These are phyloP conservation scores for Marvania coccoides DNA, from an alignment of 139 green algal species.

Conservation along the genomic window DNA sequence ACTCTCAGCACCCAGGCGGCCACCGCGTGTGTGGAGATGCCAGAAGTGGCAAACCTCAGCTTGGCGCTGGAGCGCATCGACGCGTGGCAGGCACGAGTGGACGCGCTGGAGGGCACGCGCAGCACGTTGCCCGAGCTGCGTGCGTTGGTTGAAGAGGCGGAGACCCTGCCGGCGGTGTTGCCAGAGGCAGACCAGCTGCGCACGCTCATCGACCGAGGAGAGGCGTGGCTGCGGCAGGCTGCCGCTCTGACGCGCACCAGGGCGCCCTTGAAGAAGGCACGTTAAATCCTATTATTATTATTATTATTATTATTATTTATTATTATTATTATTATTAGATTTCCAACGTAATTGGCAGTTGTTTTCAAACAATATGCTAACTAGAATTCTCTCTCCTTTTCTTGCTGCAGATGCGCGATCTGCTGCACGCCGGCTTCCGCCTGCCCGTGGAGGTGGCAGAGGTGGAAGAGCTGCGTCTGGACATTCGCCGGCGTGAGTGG, in stretches of 20 bases:
- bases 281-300: slow-evolving; percentile 3
- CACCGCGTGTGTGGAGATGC: slow-evolving; percentile 25
- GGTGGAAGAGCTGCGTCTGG: slow-evolving; percentile 25
- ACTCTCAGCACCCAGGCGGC: slow-evolving; percentile 18
- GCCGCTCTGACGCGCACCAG: background rate
- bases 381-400: background rate
- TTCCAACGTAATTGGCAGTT: background rate
- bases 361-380: background rate
- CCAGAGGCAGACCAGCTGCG: slow-evolving; percentile 25
- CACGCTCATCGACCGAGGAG: slow-evolving; percentile 17
- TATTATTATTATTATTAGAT: background rate
- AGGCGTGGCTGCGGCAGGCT: slow-evolving; percentile 20
- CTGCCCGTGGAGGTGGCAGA: slow-evolving; percentile 35
- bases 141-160: slow-evolving; percentile 16
- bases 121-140: slow-evolving; percentile 20
- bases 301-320: background rate
- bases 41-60: slow-evolving; percentile 18
- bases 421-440: slow-evolving; percentile 26
- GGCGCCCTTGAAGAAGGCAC: slow-evolving; percentile 28
- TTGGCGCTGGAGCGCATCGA: slow-evolving; percentile 29
- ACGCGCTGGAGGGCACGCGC: slow-evolving; percentile 4
- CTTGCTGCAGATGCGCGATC: too few relatives aligned
- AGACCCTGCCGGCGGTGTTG: slow-evolving; percentile 18
- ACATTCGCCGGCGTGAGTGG: slow-evolving; percentile 42
- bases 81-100: slow-evolving; percentile 17